Base-by-base conservation (phyloP, 2,329 filamentous ascomycete species). In the Botrytis sinoallii region DNA sequence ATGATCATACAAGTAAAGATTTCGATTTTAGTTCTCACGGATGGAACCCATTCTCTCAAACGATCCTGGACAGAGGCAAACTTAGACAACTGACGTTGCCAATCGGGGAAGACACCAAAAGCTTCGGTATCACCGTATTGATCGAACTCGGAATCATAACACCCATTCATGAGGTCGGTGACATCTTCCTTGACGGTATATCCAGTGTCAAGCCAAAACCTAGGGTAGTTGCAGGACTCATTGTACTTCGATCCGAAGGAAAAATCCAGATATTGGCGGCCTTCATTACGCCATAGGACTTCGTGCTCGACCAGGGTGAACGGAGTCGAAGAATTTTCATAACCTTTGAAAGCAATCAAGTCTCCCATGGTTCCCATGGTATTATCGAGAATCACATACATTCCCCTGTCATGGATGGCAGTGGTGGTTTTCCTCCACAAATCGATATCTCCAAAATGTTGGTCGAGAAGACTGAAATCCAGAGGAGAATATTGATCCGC, bases 41-140 rank as follows among this genome's bases (percentile, higher is more conserved):
- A 85, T 4, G 88, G 86, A 40, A 85, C 78, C 90, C 90, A 92
- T 77, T 91, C 89, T 70, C 90, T 86, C 4, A 92, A 83, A 78
- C 90, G 88, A 80, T 92, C 90, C 81, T 92, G 90, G 1, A 91
- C 89, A 60, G 87, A 89, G 66, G 89, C 88, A 81, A 91, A 92
- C 77, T 91, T 91, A 32, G 88, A 86, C 60, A 91, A 84, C 79
- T 91, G 88, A 79, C 88, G 87, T 77, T 90, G 83, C 86, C 88
- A 91, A 78, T 91, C 88, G 0, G 88, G 86, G 74, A 86, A 90
- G 22, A 89, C 86, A 76, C 89, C 89, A 77, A 91, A 90, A 59
- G 88, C 88, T 79, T 89, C 87, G 38, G 87, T 87, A 76, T 91
- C 89, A 72, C 76, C 76, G 73, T 75, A 77, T 42, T 74, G 87